Percentiles rank a stretch among this genome's conserved stretches.
Evolutionary conservation across 805 yeast genomes (phyloP).

Genomic region (Wickerhamiella sergipiensis): DNA sequence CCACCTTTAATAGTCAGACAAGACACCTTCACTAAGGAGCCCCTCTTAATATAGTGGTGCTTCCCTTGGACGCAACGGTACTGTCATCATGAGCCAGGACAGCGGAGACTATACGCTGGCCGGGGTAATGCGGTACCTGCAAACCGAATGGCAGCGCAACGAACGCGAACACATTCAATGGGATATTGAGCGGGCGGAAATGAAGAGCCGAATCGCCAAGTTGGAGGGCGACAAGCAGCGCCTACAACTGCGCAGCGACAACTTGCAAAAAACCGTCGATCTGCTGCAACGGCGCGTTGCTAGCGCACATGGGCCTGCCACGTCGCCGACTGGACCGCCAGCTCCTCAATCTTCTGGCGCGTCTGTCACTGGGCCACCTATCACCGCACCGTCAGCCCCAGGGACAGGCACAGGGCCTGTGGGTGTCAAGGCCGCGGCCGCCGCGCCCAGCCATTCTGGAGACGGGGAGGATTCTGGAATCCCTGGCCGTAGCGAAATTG

Average conservation of each 20-base stretch:
- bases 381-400: too few species aligned
- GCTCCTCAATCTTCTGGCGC: too few species aligned
- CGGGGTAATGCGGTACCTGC: slow-evolving; percentile 52
- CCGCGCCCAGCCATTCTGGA: too few species aligned
- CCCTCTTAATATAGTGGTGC: too few species aligned
- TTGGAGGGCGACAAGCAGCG: slow-evolving; percentile 41
- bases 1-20: too few species aligned
- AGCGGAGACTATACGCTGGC: slow-evolving; percentile 26
- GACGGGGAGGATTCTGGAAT: background rate
- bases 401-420: too few species aligned
- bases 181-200: slow-evolving; percentile 48
- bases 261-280: slow-evolving; percentile 17
- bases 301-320: background rate
- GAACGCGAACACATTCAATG: slow-evolving; percentile 48
- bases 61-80: too few species aligned
- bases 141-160: slow-evolving; percentile 46
- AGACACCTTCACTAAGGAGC: too few species aligned
- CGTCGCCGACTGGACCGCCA: too few species aligned
- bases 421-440: too few species aligned
- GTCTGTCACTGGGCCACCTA: too few species aligned
- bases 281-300: slow-evolving; percentile 17
- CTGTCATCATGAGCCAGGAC: slow-evolving; percentile 7
- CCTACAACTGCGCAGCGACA: slow-evolving; percentile 19
- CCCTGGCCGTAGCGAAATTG: background rate
- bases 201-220: slow-evolving; percentile 37